Conservation (phyloP, 306 rosid species). For the Trifolium repens region DNA sequence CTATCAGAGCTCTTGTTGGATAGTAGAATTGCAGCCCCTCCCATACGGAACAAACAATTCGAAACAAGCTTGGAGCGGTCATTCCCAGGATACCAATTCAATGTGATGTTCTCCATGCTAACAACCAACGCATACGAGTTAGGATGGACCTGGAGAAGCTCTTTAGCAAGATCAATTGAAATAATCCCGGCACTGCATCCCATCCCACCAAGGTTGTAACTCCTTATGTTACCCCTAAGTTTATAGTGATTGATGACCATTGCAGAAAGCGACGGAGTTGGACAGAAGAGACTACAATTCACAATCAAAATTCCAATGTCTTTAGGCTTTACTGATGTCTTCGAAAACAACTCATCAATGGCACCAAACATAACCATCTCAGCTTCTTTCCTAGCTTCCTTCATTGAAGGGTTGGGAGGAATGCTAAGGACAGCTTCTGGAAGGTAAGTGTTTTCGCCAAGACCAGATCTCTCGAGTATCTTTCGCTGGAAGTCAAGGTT, state of each 20-base stretch:
- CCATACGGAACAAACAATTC: slow-evolving; percentile 82
- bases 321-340: slow-evolving; percentile 71
- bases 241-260: slow-evolving; percentile 85
- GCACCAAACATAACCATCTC: slow-evolving; percentile 71
- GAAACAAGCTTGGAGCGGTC: slow-evolving; percentile 89
- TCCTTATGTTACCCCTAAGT: slow-evolving; percentile 76
- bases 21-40: slow-evolving; percentile 82
- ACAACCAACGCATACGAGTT: slow-evolving; percentile 82
- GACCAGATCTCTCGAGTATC: slow-evolving; percentile 85
- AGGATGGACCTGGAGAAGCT: slow-evolving; percentile 87
- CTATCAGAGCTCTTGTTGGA: slow-evolving; percentile 74
- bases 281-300: slow-evolving; percentile 84
- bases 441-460: slow-evolving; percentile 76
- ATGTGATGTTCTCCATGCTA: slow-evolving; percentile 85
- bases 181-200: slow-evolving; percentile 89
- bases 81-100: slow-evolving; percentile 87
- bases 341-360: slow-evolving; percentile 72
- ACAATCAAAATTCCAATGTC: slow-evolving; percentile 81
- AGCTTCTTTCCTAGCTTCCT: slow-evolving; percentile 84
- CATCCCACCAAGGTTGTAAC: slow-evolving; percentile 88
- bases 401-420: slow-evolving; percentile 89
- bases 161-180: slow-evolving; percentile 82
- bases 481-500: slow-evolving; percentile 76
- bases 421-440: slow-evolving; percentile 76
- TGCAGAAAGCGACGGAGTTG: slow-evolving; percentile 88